phyloP scores from a whole-genome alignment of 257 asterid genomes.

The Dorcoceras hygrometricum region DNA sequence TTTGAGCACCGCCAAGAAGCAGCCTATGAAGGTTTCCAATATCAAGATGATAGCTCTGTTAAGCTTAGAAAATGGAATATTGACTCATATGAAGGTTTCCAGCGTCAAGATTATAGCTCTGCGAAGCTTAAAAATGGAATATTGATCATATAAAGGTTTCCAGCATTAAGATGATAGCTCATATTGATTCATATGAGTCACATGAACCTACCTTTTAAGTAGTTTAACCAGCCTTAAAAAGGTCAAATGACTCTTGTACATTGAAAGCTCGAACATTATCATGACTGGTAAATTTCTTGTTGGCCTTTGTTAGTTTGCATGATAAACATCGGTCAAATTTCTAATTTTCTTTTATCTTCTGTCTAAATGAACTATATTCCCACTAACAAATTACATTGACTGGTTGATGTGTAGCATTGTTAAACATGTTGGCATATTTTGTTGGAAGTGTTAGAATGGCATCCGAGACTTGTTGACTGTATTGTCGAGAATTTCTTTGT shows the following conservation, averaged over 20 bases:
- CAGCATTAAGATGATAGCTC: no score
- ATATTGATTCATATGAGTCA: background rate
- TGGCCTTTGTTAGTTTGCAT: background rate
- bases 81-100: no score
- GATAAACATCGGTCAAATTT: no score
- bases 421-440: background rate
- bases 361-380: background rate
- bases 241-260: no score
- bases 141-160: no score
- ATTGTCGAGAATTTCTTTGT: background rate
- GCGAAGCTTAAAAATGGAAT: no score
- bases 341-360: no score
- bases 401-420: background rate
- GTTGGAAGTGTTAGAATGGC: constrained; percentile 1
- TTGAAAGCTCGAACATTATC: no score
- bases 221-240: background rate
- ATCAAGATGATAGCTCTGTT: no score
- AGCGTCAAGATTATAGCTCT: no score
- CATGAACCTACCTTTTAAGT: background rate
- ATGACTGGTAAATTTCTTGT: background rate
- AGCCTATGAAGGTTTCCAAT: background rate
- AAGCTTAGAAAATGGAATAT: no score
- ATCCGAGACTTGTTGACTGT: background rate
- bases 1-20: no score
- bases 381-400: background rate